Percentiles rank a stretch among this genome's conserved stretches.
These are phyloP conservation scores for Verticillium albo-atrum DNA, from an alignment of 2,329 filamentous ascomycete genomes.

Conservation along the genomic window DNA sequence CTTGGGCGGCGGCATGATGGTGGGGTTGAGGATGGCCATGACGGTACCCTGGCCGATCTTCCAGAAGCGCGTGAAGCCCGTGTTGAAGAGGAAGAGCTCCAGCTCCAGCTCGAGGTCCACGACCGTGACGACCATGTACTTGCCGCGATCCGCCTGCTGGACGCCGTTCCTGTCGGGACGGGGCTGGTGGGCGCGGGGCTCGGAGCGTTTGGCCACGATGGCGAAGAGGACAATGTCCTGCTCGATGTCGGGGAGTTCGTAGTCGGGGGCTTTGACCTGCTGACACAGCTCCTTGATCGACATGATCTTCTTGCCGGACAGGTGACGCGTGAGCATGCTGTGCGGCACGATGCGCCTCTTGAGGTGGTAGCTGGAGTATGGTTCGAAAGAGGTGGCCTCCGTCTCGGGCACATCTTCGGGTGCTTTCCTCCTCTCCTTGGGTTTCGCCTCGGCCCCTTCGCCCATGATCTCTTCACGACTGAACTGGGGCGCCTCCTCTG, in stretches of 20 bases:
- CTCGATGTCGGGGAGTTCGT: constrained; percentile 75
- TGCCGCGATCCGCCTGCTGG: constrained; percentile 58
- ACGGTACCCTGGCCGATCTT: constrained; percentile 90
- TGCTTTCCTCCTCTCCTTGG: constrained; percentile 12
- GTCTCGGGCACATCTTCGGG: constrained; percentile 33
- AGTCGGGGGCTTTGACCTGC: constrained; percentile 77
- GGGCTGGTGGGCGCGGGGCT: constrained; percentile 60
- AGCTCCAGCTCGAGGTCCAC: constrained; percentile 88
- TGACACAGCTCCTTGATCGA: constrained; percentile 76
- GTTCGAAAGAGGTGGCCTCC: constrained; percentile 68
- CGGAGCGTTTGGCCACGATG: constrained; percentile 83
- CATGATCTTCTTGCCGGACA: constrained; percentile 73
- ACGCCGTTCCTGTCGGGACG: constrained; percentile 35
- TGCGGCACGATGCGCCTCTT: constrained; percentile 81
- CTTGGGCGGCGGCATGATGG: constrained; percentile 80
- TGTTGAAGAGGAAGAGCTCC: constrained; percentile 87
- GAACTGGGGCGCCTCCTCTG: constrained; percentile 45
- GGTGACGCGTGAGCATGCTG: constrained; percentile 69
- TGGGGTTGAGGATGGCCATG: constrained; percentile 86
- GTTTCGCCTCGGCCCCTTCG: constrained; percentile 17
- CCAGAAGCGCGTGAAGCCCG: constrained; percentile 89
- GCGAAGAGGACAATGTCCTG: constrained; percentile 87
- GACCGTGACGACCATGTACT: constrained; percentile 89
- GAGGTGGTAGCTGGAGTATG: constrained; percentile 81
- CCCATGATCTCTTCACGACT: constrained; percentile 60